Conservation (phyloP, 163 green algal genomes). For the Volvox carteri region DNA sequence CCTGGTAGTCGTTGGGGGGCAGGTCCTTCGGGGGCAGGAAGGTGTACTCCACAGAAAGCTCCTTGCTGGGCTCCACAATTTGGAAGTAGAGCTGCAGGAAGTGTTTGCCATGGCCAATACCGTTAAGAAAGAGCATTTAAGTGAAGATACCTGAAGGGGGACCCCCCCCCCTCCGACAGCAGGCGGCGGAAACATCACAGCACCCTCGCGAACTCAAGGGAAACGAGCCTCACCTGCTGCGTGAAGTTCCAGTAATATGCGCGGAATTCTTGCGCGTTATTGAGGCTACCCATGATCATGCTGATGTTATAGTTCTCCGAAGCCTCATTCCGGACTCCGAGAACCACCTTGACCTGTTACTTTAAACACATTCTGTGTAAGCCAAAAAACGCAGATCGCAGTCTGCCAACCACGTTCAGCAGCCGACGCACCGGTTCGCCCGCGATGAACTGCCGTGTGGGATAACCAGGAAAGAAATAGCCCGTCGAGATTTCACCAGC, state of each 20-base stretch:
- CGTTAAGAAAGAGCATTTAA: background rate
- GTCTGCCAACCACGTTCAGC: background rate
- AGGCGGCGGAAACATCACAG: too few species aligned
- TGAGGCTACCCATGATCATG: constrained; percentile 71
- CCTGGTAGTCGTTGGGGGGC: constrained; percentile 65
- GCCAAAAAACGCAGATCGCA: background rate
- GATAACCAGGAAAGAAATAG: constrained; percentile 70
- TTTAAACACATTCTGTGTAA: background rate
- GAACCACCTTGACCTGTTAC: constrained; percentile 67
- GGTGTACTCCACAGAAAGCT: constrained; percentile 75
- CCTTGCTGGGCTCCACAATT: constrained; percentile 63
- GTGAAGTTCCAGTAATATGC: constrained; percentile 78
- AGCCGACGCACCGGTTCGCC: constrained; percentile 65
- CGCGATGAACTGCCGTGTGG: constrained; percentile 70
- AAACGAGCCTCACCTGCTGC: constrained; percentile 59
- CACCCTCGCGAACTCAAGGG: too few species aligned
- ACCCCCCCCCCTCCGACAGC: background rate
- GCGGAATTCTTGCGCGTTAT: constrained; percentile 72
- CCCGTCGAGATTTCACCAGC: constrained; percentile 64
- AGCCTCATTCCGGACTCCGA: constrained; percentile 72
- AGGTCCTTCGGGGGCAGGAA: constrained; percentile 68
- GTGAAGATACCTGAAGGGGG: background rate
- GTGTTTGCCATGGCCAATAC: background rate
- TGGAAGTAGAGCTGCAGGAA: constrained; percentile 67
- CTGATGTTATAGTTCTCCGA: constrained; percentile 72